A percentile compares a stretch with the other conserved stretches of the same genome.
These are phyloP conservation scores for Xerocomus spinulosus DNA, from an alignment of 768 basidiomycete genomes.

Conservation along the genomic window DNA sequence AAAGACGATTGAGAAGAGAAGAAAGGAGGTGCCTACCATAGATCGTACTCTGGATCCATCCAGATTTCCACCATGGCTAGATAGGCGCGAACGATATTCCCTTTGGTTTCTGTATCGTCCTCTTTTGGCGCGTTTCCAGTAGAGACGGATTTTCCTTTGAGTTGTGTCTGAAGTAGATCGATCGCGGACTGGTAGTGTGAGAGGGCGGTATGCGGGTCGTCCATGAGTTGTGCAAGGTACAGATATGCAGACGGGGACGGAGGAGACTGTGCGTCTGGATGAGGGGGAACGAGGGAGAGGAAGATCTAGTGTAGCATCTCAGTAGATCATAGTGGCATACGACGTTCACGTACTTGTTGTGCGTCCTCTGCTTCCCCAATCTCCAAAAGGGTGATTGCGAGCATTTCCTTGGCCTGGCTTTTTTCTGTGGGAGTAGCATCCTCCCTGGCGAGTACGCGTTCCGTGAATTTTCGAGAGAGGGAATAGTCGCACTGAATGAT, in stretches of 20 bases:
- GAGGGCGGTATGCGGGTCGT: conserved; percentile 70
- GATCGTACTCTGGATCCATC: conserved; percentile 88
- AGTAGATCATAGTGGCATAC: neutral
- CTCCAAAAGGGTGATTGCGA: conserved; percentile 77
- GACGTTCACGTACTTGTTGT: conserved; percentile 47
- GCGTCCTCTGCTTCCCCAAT: conserved; percentile 72
- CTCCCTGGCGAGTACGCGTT: conserved; percentile 62
- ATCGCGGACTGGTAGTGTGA: conserved; percentile 78
- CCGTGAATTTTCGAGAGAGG: conserved; percentile 68
- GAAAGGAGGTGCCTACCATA: conserved; percentile 55
- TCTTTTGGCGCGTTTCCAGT: conserved; percentile 32
- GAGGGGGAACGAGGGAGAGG: conserved; percentile 52
- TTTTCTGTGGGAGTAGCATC: conserved; percentile 40
- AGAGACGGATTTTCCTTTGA: conserved; percentile 68
- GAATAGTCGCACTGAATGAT: conserved; percentile 83
- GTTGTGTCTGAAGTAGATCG: conserved; percentile 58
- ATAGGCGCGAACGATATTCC: conserved; percentile 71
- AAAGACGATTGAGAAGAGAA: neutral
- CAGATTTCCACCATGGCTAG: conserved; percentile 92
- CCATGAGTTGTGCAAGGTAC: conserved; percentile 83
- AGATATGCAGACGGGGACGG: conserved; percentile 77
- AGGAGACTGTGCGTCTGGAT: conserved; percentile 51
- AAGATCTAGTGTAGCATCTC: conserved; percentile 49
- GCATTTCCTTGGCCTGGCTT: conserved; percentile 70
- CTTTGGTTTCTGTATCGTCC: conserved; percentile 48